Percentiles rank a stretch among this genome's conserved stretches.
Evolutionary conservation across 768 basidiomycete genomes (phyloP).

Genomic region (Goffeauzyma gilvescens): DNA sequence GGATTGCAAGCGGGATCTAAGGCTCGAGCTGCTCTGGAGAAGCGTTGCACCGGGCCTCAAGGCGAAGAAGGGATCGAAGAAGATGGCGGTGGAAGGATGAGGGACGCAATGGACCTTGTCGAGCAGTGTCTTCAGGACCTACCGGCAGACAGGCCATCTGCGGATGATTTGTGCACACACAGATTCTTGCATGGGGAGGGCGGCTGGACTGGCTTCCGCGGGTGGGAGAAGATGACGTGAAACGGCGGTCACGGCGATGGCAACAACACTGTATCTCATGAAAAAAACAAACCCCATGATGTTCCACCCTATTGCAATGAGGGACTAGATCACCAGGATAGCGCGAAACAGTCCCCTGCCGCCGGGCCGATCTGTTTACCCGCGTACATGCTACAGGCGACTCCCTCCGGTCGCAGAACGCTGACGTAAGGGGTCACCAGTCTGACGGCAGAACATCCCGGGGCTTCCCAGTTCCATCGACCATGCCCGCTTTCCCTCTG

Average conservation of each 20-base stretch:
- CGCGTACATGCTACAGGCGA: no score
- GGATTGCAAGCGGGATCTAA: conserved; percentile 40
- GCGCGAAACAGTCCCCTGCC: no score
- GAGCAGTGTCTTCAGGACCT: conserved; percentile 67
- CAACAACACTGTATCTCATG: background rate
- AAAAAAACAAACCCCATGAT: no score
- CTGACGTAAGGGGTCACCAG: no score
- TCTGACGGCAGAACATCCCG: no score
- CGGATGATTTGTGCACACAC: conserved; percentile 59
- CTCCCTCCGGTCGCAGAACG: no score
- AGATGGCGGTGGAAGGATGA: conserved; percentile 67
- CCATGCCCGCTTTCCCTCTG: no score
- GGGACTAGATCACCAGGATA: no score
- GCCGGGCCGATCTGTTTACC: no score
- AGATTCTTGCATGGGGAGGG: conserved; percentile 58
- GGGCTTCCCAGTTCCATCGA: no score
- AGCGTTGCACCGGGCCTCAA: conserved; percentile 53
- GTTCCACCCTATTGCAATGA: no score
- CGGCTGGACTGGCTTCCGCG: conserved; percentile 45
- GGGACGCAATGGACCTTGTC: conserved; percentile 69
- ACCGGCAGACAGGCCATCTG: conserved; percentile 58
- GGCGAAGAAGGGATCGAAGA: conserved; percentile 50
- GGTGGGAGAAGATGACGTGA: conserved; percentile 15
- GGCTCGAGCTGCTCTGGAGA: conserved; percentile 20
- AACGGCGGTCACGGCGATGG: background rate